Evolutionary conservation across 2,329 filamentous ascomycete species (phyloP).

Genomic region (Bimuria novae-zelandiae): DNA sequence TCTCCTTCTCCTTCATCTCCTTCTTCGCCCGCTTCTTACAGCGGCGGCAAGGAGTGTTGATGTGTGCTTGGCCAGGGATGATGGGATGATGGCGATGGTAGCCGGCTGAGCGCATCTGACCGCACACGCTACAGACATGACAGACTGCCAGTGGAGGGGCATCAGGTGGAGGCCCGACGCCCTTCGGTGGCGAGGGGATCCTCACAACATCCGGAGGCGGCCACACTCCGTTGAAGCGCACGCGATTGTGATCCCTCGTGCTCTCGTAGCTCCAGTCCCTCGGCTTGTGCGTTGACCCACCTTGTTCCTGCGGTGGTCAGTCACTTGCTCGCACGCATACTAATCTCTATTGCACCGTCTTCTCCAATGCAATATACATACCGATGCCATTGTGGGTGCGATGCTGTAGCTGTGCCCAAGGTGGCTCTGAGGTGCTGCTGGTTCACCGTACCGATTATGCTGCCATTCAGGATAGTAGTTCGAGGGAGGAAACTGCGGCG

Average conservation of each 20-base stretch:
- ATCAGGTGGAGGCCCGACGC: constrained; percentile 23
- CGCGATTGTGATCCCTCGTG: constrained; percentile 21
- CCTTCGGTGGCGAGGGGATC: constrained; percentile 10
- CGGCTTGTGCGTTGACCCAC: constrained; percentile 9
- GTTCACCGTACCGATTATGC: constrained; percentile 21
- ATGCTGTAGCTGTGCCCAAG: background rate
- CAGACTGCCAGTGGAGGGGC: constrained; percentile 27
- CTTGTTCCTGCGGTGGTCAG: background rate
- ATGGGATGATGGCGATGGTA: constrained; percentile 44
- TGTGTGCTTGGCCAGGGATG: constrained; percentile 35
- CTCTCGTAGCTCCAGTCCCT: constrained; percentile 18
- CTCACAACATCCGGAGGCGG: constrained; percentile 11
- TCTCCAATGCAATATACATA: background rate
- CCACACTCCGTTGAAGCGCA: constrained; percentile 18
- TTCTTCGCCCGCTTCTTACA: constrained; percentile 34
- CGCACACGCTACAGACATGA: constrained; percentile 43
- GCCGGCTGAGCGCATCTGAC: constrained; percentile 37
- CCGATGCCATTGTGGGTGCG: constrained; percentile 19
- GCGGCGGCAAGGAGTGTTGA: constrained; percentile 32
- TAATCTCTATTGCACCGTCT: background rate
- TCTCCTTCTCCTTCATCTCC: constrained; percentile 11
- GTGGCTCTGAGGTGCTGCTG: constrained; percentile 11
- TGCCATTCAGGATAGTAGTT: constrained; percentile 17
- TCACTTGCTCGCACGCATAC: background rate
- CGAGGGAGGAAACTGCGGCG: constrained; percentile 12